Percentiles rank a stretch among this genome's conserved stretches.
Evolutionary conservation across 2,329 filamentous ascomycete genomes (phyloP).

Genomic region (Monosporascus ibericus): DNA sequence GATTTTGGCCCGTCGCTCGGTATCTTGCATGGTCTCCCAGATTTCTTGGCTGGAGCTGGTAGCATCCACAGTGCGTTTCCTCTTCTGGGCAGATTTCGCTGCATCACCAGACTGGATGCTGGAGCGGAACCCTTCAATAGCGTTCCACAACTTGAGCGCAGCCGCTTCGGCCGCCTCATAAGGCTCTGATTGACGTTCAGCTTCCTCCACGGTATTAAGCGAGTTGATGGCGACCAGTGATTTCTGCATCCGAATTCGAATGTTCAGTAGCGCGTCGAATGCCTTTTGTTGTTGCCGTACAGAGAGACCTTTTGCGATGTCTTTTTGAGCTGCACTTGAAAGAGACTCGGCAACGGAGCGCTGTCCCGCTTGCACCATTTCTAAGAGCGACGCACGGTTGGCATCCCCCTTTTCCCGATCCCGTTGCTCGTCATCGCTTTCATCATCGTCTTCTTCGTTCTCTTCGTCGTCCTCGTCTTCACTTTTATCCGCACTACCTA

Average conservation of each 20-base stretch:
- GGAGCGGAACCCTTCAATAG: constrained; percentile 64
- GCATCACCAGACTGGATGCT: constrained; percentile 45
- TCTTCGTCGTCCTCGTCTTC: constrained; percentile 19
- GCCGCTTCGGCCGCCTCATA: constrained; percentile 79
- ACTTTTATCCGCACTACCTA: constrained; percentile 32
- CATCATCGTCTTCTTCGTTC: constrained; percentile 27
- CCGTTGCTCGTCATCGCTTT: constrained; percentile 28
- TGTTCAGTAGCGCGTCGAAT: constrained; percentile 84
- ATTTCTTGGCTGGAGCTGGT: constrained; percentile 58
- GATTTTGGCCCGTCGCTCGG: constrained; percentile 54
- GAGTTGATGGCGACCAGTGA: constrained; percentile 78
- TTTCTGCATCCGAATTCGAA: constrained; percentile 90
- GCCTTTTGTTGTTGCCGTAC: constrained; percentile 79
- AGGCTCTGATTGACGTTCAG: constrained; percentile 41
- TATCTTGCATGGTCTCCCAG: constrained; percentile 63
- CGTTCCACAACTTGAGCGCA: constrained; percentile 78
- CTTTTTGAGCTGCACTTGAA: constrained; percentile 61
- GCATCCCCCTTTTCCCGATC: constrained; percentile 24
- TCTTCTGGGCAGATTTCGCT: constrained; percentile 51
- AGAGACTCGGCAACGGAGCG: constrained; percentile 58
- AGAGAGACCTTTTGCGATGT: constrained; percentile 78
- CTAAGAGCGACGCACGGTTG: constrained; percentile 53
- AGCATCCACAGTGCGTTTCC: constrained; percentile 47
- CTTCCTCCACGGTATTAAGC: constrained; percentile 43
- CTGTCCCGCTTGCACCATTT: constrained; percentile 62